Percentiles rank a stretch among this genome's conserved stretches.
These are phyloP conservation scores for Chondrostereum purpureum DNA, from an alignment of 1,284 basidiomycete species.

Conservation along the genomic window DNA sequence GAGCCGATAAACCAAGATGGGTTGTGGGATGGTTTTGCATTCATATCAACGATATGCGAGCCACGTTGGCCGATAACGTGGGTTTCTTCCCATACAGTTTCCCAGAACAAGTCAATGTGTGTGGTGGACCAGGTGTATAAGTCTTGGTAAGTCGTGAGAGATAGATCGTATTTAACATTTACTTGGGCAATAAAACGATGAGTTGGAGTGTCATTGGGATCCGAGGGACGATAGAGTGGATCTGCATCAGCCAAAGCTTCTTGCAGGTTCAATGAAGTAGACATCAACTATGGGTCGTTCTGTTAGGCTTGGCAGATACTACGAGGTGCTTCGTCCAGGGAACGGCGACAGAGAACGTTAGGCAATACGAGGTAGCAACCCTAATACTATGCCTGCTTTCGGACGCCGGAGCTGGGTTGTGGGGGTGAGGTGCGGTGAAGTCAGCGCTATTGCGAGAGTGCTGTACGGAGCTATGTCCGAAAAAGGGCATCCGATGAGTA, in stretches of 20 bases:
- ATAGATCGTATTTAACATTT: constrained; percentile 45
- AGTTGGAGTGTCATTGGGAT: constrained; percentile 43
- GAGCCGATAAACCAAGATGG: constrained; percentile 73
- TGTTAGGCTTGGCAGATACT: background rate
- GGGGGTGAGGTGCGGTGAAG: no score
- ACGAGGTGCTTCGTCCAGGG: no score
- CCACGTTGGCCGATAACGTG: constrained; percentile 60
- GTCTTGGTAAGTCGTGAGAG: constrained; percentile 55
- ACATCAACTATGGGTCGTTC: background rate
- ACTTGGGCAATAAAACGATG: constrained; percentile 51
- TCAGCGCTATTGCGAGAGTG: no score
- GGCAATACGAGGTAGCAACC: no score
- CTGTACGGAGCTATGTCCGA: no score
- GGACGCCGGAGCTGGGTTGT: no score
- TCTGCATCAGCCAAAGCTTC: constrained; percentile 2
- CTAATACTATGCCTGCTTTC: no score
- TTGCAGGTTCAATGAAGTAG: constrained; percentile 1
- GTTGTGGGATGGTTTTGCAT: constrained; percentile 60
- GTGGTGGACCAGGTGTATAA: constrained; percentile 68
- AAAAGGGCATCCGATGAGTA: no score
- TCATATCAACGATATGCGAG: constrained; percentile 51
- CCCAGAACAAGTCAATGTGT: constrained; percentile 68
- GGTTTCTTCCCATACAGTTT: constrained; percentile 72
- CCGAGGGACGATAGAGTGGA: constrained; percentile 43
- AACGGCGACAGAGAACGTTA: no score